Conservation (phyloP, 768 basidiomycete species). For the Lactarius evosmus region DNA sequence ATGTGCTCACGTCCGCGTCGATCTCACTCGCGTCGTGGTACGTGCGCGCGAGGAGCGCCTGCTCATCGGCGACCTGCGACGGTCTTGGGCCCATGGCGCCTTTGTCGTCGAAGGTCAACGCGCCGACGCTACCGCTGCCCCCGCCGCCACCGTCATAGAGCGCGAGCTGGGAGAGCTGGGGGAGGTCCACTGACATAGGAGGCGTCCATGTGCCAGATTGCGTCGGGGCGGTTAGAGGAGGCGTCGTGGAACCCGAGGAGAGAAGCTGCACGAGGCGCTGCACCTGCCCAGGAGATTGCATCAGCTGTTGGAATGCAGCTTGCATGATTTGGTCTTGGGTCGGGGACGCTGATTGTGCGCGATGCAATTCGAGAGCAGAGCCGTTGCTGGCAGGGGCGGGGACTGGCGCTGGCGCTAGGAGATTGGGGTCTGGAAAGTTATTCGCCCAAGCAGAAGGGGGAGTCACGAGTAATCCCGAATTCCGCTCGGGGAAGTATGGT, state of each 20-base stretch:
- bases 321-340: conserved; percentile 27
- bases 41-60: conserved; percentile 47
- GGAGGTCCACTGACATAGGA: conserved; percentile 26
- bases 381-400: conserved; percentile 2
- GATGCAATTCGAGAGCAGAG: conserved; percentile 27
- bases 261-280: conserved; percentile 33
- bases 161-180: conserved; percentile 30
- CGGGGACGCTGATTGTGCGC: conserved; percentile 10
- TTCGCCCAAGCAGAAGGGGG: conserved; percentile 10
- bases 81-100: conserved; percentile 29
- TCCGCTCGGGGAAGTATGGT: conserved; percentile 13
- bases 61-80: conserved; percentile 38
- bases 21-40: conserved; percentile 65
- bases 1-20: conserved; percentile 65
- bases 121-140: conserved; percentile 2
- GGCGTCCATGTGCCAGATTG: conserved; percentile 21
- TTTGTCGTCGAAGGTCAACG: conserved; percentile 35
- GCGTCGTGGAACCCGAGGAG: conserved; percentile 8
- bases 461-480: not conserved
- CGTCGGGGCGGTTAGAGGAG: conserved; percentile 10
- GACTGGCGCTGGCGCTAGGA: conserved; percentile 5
- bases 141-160: conserved; percentile 26
- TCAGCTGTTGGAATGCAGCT: conserved; percentile 29
- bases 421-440: not conserved
- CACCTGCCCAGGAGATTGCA: conserved; percentile 32